phyloP scores from a whole-genome alignment of 768 basidiomycete genomes.

The Lactarius deliciosus region DNA sequence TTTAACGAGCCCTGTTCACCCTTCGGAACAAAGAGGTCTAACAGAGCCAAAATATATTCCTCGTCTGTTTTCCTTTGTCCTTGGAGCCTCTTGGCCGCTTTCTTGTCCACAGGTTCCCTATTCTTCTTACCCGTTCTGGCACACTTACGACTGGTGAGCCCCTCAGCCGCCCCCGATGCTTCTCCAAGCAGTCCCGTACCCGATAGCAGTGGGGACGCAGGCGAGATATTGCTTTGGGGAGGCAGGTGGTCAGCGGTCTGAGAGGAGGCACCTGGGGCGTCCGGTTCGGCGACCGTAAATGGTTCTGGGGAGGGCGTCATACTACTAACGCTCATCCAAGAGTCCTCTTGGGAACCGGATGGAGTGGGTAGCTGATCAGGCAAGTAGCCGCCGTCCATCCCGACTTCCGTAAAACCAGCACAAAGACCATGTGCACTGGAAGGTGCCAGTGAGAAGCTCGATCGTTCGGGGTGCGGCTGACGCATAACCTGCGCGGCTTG shows the following conservation, averaged over 20 bases:
- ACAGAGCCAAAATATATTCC: slow-evolving; percentile 11
- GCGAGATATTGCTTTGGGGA: neutral
- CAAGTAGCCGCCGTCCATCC: neutral
- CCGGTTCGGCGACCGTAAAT: neutral
- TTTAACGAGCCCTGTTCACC: neutral
- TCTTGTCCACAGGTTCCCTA: slow-evolving; percentile 5
- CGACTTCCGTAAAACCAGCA: neutral
- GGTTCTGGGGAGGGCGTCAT: neutral
- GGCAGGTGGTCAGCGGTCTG: neutral
- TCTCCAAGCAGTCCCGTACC: neutral
- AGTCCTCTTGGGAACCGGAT: slow-evolving; percentile 1
- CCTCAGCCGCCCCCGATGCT: neutral
- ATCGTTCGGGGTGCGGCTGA: neutral
- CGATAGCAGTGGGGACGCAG: neutral
- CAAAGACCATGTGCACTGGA: neutral
- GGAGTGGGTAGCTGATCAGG: neutral
- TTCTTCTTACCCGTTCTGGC: neutral
- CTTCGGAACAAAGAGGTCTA: slow-evolving; percentile 8
- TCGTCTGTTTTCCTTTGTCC: slow-evolving; percentile 9
- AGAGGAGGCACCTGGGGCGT: neutral
- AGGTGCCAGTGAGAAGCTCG: neutral
- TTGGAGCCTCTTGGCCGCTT: slow-evolving; percentile 12
- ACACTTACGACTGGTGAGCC: neutral
- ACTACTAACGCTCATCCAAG: neutral
- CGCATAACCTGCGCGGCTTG: neutral